These are phyloP conservation scores for Solanum hybrid DNA, from an alignment of 305 asterid species.

Conservation along the genomic window DNA sequence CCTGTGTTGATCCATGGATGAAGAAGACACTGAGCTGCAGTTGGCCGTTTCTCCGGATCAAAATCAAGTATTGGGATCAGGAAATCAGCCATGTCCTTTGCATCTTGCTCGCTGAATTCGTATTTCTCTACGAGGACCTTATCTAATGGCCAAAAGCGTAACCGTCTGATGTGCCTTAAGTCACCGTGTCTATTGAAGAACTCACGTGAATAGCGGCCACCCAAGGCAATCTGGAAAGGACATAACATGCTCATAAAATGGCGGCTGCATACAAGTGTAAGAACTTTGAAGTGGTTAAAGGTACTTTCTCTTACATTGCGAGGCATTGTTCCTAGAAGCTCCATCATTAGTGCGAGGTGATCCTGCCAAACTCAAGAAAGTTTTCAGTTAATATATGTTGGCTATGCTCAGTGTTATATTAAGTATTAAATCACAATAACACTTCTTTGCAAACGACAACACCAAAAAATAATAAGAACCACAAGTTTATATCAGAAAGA, in stretches of 20 bases:
- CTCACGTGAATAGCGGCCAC: slow-evolving; percentile 89
- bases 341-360: slow-evolving; percentile 99
- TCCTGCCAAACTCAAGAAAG: slow-evolving; percentile 35
- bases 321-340: slow-evolving; percentile 97
- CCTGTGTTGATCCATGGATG: slow-evolving; percentile 66
- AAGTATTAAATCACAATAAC: neutral
- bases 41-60: slow-evolving; percentile 84
- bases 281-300: neutral
- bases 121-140: slow-evolving; percentile 80
- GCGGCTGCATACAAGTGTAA: neutral
- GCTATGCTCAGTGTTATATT: neutral
- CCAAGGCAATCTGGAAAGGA: slow-evolving; percentile 69
- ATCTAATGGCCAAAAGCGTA: slow-evolving; percentile 71
- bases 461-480: neutral
- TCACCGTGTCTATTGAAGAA: slow-evolving; percentile 88
- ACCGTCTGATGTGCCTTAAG: slow-evolving; percentile 68
- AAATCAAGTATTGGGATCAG: slow-evolving; percentile 64
- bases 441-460: neutral
- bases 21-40: slow-evolving; percentile 76
- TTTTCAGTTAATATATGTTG: neutral
- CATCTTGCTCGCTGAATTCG: slow-evolving; percentile 67
- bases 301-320: slow-evolving; percentile 55
- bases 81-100: slow-evolving; percentile 67
- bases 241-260: slow-evolving; percentile 2
- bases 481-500: neutral